These are phyloP conservation scores for Capsicum rhomboideum DNA, from an alignment of 257 asterid species.

Conservation along the genomic window DNA sequence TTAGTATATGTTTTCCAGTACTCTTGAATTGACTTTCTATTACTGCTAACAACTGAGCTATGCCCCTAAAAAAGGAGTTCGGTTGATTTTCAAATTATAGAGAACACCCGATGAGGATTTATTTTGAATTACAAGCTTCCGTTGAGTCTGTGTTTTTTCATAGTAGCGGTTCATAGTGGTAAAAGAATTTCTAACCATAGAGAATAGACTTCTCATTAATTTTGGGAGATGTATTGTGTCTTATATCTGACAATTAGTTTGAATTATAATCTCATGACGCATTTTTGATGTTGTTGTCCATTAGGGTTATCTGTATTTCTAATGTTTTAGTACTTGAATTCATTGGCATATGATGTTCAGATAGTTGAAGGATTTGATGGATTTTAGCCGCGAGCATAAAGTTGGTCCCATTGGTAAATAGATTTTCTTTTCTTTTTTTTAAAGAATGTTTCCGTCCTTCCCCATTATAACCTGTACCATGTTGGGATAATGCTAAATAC, in stretches of 20 bases:
- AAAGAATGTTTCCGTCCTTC: background rate
- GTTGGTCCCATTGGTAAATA: constrained; percentile 77
- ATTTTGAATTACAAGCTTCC: too few relatives aligned
- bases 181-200: too few relatives aligned
- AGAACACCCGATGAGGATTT: too few relatives aligned
- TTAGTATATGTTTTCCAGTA: background rate
- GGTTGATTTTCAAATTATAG: too few relatives aligned
- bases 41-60: background rate
- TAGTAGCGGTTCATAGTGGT: too few relatives aligned
- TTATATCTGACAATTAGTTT: background rate
- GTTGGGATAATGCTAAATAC: background rate
- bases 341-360: constrained; percentile 28
- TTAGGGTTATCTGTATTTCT: constrained; percentile 59
- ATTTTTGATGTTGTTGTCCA: background rate
- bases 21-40: background rate
- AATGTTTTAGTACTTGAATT: background rate
- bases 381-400: constrained; percentile 70
- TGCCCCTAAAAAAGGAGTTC: background rate
- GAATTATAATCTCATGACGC: background rate
- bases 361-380: constrained; percentile 97
- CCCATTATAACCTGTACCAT: background rate
- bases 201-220: too few relatives aligned
- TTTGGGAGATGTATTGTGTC: background rate
- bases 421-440: constrained; percentile 1
- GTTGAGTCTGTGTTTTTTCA: too few relatives aligned